Percentiles rank a stretch among this genome's conserved stretches.
These are phyloP conservation scores for Lachnellula cervina DNA, from an alignment of 2,329 filamentous ascomycete species.

Conservation along the genomic window DNA sequence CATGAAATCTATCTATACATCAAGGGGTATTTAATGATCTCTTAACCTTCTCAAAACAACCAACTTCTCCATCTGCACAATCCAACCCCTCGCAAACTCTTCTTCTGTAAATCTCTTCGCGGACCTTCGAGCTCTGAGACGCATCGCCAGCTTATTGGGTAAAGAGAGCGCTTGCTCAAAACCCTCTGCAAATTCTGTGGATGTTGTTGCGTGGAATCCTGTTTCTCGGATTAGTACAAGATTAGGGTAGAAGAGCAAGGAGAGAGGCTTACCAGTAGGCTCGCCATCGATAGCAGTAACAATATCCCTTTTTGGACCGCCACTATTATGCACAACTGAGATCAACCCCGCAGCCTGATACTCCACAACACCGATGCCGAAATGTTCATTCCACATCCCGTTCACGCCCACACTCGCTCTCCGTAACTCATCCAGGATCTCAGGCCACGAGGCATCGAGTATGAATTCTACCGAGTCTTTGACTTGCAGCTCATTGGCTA, in stretches of 20 bases:
- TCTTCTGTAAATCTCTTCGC: slow-evolving; percentile 83
- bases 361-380: slow-evolving; percentile 96
- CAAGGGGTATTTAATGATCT: slow-evolving; percentile 2
- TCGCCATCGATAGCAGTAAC: slow-evolving; percentile 74
- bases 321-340: slow-evolving; percentile 86
- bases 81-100: slow-evolving; percentile 77
- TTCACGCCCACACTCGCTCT: slow-evolving; percentile 84
- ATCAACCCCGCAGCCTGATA: slow-evolving; percentile 95
- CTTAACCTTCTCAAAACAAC: slow-evolving; percentile 38
- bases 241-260: background rate
- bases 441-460: slow-evolving; percentile 82
- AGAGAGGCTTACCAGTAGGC: slow-evolving; percentile 59
- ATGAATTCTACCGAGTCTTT: slow-evolving; percentile 82
- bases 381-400: slow-evolving; percentile 99
- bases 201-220: slow-evolving; percentile 82
- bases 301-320: slow-evolving; percentile 90
- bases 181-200: slow-evolving; percentile 71
- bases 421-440: slow-evolving; percentile 75
- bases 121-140: slow-evolving; percentile 69
- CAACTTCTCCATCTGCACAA: slow-evolving; percentile 67
- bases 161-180: slow-evolving; percentile 74
- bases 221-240: slow-evolving; percentile 13
- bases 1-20: background rate
- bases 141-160: slow-evolving; percentile 68
- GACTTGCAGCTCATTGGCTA: slow-evolving; percentile 81